phyloP scores from a whole-genome alignment of 345 rosid species.

The Eucalyptus curtisii region DNA sequence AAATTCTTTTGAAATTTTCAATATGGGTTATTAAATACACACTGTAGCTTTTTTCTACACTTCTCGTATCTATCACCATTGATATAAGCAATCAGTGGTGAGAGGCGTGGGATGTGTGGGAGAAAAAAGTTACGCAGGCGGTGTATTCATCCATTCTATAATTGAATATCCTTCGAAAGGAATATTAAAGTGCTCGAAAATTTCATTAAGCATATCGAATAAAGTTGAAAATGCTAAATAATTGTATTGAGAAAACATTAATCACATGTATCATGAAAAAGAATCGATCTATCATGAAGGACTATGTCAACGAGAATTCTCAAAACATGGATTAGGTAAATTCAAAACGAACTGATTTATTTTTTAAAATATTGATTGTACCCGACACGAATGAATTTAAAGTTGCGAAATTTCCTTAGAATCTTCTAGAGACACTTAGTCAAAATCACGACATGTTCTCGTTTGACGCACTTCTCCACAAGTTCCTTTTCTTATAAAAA shows the following conservation, averaged over 20 bases:
- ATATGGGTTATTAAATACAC: background rate
- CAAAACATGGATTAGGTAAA: background rate
- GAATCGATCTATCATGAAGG: background rate
- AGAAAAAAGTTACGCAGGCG: background rate
- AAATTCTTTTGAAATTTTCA: background rate
- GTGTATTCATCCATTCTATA: background rate
- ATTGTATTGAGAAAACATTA: background rate
- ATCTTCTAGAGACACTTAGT: background rate
- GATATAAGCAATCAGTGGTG: background rate
- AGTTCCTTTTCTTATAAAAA: background rate
- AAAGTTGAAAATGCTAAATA: background rate
- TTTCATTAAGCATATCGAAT: background rate
- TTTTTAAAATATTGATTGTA: background rate
- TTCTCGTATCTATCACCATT: background rate
- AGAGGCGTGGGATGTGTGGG: background rate
- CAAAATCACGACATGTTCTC: background rate
- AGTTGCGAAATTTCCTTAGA: background rate
- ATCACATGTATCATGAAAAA: background rate
- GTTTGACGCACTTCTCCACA: background rate
- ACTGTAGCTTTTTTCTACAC: background rate
- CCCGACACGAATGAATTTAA: accelerated
- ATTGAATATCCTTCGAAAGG: background rate
- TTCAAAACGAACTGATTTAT: background rate
- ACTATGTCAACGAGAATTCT: background rate
- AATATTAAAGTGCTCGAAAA: background rate